Conservation (phyloP, 2,329 filamentous ascomycete genomes). For the Phialocephala subalpina region DNA sequence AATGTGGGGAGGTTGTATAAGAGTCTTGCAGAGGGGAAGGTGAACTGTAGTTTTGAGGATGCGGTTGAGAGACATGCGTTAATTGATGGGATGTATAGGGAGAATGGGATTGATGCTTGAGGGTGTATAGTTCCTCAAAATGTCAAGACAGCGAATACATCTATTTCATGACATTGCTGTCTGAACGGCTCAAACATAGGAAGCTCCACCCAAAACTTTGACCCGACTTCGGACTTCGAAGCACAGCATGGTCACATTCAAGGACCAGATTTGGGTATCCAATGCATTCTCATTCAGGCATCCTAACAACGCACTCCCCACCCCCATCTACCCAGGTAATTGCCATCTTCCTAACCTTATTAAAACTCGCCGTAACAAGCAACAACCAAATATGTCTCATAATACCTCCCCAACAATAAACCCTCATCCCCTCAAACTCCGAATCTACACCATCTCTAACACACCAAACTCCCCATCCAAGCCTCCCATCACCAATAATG, state of each 20-base stretch:
- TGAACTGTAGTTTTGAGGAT: slow-evolving; percentile 37
- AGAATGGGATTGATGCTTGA: slow-evolving; percentile 32
- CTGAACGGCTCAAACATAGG: too few species aligned
- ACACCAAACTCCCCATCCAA: slow-evolving; percentile 75
- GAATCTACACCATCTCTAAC: slow-evolving; percentile 47
- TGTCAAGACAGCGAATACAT: too few species aligned
- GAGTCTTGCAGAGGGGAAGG: slow-evolving; percentile 23
- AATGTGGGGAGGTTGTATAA: slow-evolving; percentile 36
- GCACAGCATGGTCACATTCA: background rate
- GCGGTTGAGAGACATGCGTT: slow-evolving; percentile 39
- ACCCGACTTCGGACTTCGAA: background rate
- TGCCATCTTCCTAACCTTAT: slow-evolving; percentile 64
- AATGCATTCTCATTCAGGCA: slow-evolving; percentile 43
- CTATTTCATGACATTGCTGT: too few species aligned
- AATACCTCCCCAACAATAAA: slow-evolving; percentile 83
- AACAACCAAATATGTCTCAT: slow-evolving; percentile 77
- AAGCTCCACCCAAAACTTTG: too few species aligned
- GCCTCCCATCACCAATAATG: slow-evolving; percentile 63
- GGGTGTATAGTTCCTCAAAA: too few species aligned
- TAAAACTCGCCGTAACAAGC: slow-evolving; percentile 75
- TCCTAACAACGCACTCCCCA: slow-evolving; percentile 61
- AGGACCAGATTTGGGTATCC: background rate
- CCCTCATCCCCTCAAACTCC: slow-evolving; percentile 53
- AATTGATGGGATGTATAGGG: slow-evolving; percentile 33
- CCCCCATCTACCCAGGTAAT: slow-evolving; percentile 73